Base-by-base conservation (phyloP, 768 basidiomycete species). In the Suillus fuscotomentosus region DNA sequence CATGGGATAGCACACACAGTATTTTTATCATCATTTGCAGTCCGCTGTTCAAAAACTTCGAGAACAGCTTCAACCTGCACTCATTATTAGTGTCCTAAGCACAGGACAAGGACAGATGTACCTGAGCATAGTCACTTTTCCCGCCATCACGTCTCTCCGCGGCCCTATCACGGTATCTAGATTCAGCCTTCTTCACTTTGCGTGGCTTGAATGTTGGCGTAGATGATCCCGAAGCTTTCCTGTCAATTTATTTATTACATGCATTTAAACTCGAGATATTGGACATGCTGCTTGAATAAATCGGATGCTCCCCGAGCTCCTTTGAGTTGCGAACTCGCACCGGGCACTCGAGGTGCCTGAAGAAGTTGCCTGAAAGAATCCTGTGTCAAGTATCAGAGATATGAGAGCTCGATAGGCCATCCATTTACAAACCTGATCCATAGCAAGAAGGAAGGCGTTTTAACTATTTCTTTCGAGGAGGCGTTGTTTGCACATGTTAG, bases 191-290 rank as follows among this genome's bases (percentile, higher is more conserved):
- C 78, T 88, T 92, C 47, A 94, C 80, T 69, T 89, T 92, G 59
- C 94, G 83, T 13, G 94, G 94, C 70, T 93, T 93, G 76, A 95
- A 95, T 0, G 84, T 82, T 22, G 90, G 85, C 65, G 88, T 79
- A 1, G 85, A 81, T 14, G 85, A 72, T 61, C 82, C 79, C 24
- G 83, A 72, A 4, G 79, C 74, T 72, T 85, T 86, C 63, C 84
- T 85, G 62, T n/a, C 13, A 43, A 43, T 11, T 15, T 24, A 42
- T 13, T 47, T 39, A 42, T 34, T 31, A 15, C 24, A 13, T 14
- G 67, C 63, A 65, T 42, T 43, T 42, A 1, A 45, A 14, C 43
- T n/a, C 31, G 31, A 60, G 56, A 27, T 27, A 41, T 39, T n/a
- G 38, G 10, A 56, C 38, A 59, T 59, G 41, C 57, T 59, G 24